Evolutionary conservation across 192 early-diverging fungal genomes (phyloP), one percentile per base, ranked within the genome.

Genomic region (Oehlia diaphana): DNA sequence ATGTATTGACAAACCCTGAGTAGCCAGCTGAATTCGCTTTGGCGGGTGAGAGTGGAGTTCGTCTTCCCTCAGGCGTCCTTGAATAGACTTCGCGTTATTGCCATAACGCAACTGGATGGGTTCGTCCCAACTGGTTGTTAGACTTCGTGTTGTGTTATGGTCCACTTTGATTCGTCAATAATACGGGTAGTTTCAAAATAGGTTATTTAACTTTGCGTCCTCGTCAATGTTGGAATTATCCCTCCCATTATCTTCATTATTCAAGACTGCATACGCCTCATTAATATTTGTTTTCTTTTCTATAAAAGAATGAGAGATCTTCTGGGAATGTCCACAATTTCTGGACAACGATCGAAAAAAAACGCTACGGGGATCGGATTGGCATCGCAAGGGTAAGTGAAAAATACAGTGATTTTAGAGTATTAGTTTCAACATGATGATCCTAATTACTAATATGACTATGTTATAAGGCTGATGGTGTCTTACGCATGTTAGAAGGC

Each of bases 41-140:
- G 63, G 73, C 42, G 3, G 63, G 39, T 75, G 73, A 75, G 3
- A 67, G 63, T 80, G 63, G 37, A 75, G 26, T 80, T 49, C 72
- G 72, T 49, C 70, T 74, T 80, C 79, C 61, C 47, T 76, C n/a
- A 23, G 72, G 31, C 47, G 72, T 61, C 23, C 73, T 73, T 80
- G 73, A 80, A 80, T 76, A 80, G n/a, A 62, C 72, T 75, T 5
- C 2, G 49, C 66, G 26, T 62, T 80, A 80, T 80, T 79, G 69
- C 23, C 69, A 72, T 69, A 63, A 79, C 26, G 78, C 78, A 79
- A 79, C 68, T 23, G n/a, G 78, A 28, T 79, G 69, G 69, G 12
- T 79, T n/a, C 53, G 69, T 72, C 49, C 78, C n/a, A 63, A 42
- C 69, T 72, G 69, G 68, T 79, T 79, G 78, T 71, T 63, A 61